Evolutionary conservation across 2,329 filamentous ascomycete genomes (phyloP), one percentile per base, ranked within the genome.

Genomic region (Apiospora aurea): DNA sequence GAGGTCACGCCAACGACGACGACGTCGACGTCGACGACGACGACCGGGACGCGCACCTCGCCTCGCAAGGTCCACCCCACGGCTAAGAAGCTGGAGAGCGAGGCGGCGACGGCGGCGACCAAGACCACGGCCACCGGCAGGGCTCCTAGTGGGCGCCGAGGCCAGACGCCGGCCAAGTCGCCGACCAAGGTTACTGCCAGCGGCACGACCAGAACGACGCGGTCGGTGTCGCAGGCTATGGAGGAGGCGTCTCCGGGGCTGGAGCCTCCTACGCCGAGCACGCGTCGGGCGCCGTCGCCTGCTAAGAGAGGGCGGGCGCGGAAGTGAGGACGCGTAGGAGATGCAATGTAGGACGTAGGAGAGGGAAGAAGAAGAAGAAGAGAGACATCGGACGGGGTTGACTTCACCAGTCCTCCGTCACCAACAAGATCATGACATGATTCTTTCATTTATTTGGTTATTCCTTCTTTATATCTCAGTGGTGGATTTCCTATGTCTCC

Each of bases 401-500:
- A 38, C 18, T 10, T 7, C 2, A n/a, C 53, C 38, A 13, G 18
- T 38, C 29, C 29, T 11, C 34, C 18, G 7, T 21, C 7, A 38
- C 34, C 34, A 8, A 38, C 34, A 38, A 38, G 34, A 38, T 38
- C 16, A n/a, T 21, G 21, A 49, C 46, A 21, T n/a, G 10, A 49
- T 49, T 49, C 46, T 10, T 49, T 49, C 21, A n/a, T 49, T 49
- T n/a, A 21, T 7, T 21, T 6, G 21, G 21, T 47, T 29, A 64
- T 41, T 64, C 57, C n/a, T 64, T 64, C 21, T 64, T 64, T 13
- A 61, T 5, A 41, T 64, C 6, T 41, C 44, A n/a, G 18, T 41
- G 57, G 57, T 41, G 57, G 57, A 41, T 64, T 41, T 64, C 57
- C 34, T 64, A 64, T 64, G 57, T 64, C 29, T 41, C 38, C 8